These are phyloP conservation scores for Fusarium algeriense DNA, from an alignment of 2,329 filamentous ascomycete genomes.

Conservation along the genomic window DNA sequence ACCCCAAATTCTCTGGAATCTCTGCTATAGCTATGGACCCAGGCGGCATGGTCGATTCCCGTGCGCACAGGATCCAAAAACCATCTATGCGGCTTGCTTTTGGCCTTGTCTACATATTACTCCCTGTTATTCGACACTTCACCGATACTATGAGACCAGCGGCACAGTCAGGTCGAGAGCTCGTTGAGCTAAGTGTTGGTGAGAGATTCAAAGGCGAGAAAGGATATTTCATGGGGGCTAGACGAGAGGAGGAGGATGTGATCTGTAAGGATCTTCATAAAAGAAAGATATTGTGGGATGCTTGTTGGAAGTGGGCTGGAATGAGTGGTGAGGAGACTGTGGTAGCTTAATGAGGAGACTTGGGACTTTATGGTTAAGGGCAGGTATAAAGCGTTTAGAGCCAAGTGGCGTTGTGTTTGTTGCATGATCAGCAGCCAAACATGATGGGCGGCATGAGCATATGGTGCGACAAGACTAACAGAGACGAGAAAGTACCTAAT, in stretches of 20 bases:
- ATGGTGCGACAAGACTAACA: neutral
- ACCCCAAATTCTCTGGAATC: slow-evolving; percentile 34
- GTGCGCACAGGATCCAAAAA: slow-evolving; percentile 32
- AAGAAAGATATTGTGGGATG: slow-evolving; percentile 22
- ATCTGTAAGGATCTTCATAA: slow-evolving; percentile 4
- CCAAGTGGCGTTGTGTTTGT: neutral
- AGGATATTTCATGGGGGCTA: slow-evolving; percentile 29
- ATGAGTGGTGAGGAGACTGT: slow-evolving; percentile 28
- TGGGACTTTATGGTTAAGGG: too few species aligned
- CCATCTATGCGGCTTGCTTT: neutral
- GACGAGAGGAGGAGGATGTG: neutral
- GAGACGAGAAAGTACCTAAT: neutral
- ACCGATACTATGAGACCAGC: slow-evolving; percentile 24
- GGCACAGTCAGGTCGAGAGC: slow-evolving; percentile 27
- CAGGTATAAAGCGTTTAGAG: neutral
- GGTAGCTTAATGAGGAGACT: too few species aligned
- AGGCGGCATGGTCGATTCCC: slow-evolving; percentile 40
- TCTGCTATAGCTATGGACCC: slow-evolving; percentile 43
- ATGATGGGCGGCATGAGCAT: neutral
- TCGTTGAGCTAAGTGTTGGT: slow-evolving; percentile 29
- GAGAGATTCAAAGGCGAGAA: neutral
- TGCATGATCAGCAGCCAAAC: neutral
- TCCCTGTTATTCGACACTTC: slow-evolving; percentile 23
- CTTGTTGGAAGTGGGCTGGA: slow-evolving; percentile 36
- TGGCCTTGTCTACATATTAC: neutral